Conservation (phyloP, 192 early-diverging fungal species). For the Geranomyces variabilis region DNA sequence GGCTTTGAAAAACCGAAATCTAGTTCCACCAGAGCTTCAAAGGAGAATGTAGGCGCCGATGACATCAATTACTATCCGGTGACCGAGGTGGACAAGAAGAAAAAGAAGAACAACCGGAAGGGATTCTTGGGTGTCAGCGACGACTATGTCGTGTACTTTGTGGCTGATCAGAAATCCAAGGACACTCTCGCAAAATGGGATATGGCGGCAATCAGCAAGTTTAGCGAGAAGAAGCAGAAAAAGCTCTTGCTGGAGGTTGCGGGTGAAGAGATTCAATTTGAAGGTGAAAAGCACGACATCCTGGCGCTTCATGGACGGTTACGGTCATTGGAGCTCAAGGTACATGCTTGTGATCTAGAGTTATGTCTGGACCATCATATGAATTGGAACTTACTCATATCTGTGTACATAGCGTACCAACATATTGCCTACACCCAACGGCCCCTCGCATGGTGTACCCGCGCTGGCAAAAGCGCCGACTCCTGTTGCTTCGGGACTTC, state of each 20-base stretch:
- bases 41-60: slow-evolving; percentile 37
- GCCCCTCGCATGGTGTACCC: background rate
- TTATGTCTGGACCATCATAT: too few relatives aligned
- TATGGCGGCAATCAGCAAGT: slow-evolving; percentile 36
- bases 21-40: slow-evolving; percentile 16
- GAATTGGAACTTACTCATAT: slow-evolving; percentile 13
- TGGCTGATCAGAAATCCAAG: slow-evolving; percentile 35
- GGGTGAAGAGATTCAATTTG: slow-evolving; percentile 47
- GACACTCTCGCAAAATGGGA: slow-evolving; percentile 48
- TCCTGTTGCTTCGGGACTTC: too few relatives aligned
- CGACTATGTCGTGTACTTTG: slow-evolving; percentile 53
- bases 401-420: slow-evolving; percentile 38
- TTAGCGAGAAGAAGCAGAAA: slow-evolving; percentile 55
- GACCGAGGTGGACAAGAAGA: slow-evolving; percentile 57
- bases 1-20: slow-evolving; percentile 35
- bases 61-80: slow-evolving; percentile 40
- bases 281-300: slow-evolving; percentile 57
- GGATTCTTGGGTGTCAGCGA: slow-evolving; percentile 49
- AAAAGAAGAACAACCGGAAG: slow-evolving; percentile 58
- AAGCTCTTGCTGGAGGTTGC: slow-evolving; percentile 52
- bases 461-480: too few relatives aligned
- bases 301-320: slow-evolving; percentile 31
- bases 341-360: too few relatives aligned
- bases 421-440: slow-evolving; percentile 40
- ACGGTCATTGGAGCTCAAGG: slow-evolving; percentile 44